phyloP scores from a whole-genome alignment of 2,329 filamentous ascomycete species.

The Penicillium sp. region DNA sequence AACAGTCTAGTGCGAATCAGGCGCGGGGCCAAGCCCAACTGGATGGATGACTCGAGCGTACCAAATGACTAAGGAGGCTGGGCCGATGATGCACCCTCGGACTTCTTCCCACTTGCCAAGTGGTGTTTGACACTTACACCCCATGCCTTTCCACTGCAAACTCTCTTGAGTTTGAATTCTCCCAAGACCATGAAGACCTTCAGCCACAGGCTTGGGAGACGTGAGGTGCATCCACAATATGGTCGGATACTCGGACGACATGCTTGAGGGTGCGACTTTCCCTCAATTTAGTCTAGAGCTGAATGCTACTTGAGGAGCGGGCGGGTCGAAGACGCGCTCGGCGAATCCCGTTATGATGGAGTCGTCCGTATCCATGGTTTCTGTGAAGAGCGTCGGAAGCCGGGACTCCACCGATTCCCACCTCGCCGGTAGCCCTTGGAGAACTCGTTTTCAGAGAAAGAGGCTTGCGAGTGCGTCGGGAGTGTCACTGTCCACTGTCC shows the following conservation, averaged over 20 bases:
- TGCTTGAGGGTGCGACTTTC: no score
- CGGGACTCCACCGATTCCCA: conserved; percentile 1
- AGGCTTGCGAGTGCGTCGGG: no score
- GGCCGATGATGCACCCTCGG: conserved; percentile 4
- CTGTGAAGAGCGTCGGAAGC: conserved; percentile 2
- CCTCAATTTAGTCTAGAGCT: no score
- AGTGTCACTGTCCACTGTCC: no score
- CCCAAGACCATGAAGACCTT: no score
- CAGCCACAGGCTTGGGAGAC: no score
- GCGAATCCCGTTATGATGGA: conserved; percentile 2
- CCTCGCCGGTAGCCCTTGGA: background rate
- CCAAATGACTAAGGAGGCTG: conserved; percentile 9
- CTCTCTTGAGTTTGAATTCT: no score
- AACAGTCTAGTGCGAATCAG: background rate
- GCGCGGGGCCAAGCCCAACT: no score
- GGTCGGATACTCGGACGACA: no score
- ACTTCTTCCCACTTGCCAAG: background rate
- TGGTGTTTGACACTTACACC: background rate
- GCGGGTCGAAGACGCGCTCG: conserved; percentile 1
- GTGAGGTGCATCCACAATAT: no score
- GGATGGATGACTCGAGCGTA: background rate
- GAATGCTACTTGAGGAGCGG: background rate
- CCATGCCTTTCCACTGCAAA: no score
- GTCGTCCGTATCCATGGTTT: conserved; percentile 7
- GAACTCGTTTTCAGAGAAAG: background rate